These are phyloP conservation scores for Stygiomarasmius scandens DNA, from an alignment of 1,284 basidiomycete genomes.

Conservation along the genomic window DNA sequence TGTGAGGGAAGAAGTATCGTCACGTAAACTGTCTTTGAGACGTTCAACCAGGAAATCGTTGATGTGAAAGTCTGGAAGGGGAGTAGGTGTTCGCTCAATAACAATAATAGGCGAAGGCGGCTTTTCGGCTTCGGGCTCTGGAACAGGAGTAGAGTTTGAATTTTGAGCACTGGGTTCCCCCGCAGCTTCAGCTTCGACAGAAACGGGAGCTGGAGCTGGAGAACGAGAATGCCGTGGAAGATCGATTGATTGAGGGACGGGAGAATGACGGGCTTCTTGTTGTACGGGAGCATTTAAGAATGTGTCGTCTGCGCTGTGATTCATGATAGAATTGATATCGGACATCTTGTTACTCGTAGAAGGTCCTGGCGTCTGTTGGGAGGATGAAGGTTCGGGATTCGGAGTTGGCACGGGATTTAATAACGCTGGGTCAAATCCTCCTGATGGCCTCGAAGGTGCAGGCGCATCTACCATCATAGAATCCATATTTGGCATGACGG, in stretches of 20 bases:
- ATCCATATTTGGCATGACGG: neutral
- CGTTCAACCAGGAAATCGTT: conserved; percentile 47
- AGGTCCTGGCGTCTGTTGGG: neutral
- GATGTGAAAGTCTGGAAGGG: conserved; percentile 68
- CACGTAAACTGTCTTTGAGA: conserved; percentile 50
- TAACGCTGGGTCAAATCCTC: conserved; percentile 4
- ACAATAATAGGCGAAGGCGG: conserved; percentile 39
- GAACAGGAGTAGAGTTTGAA: neutral
- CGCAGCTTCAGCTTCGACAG: conserved; percentile 1
- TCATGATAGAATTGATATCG: neutral
- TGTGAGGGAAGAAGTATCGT: conserved; percentile 59
- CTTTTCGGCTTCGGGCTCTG: conserved; percentile 1
- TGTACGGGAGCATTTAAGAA: neutral
- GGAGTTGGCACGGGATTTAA: conserved; percentile 5
- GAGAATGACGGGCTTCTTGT: neutral
- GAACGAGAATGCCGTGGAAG: neutral
- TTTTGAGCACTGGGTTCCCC: conserved; percentile 17
- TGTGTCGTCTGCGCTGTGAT: neutral
- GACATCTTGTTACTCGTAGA: neutral
- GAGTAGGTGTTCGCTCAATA: conserved; percentile 60
- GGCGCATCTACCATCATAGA: neutral
- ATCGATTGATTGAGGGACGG: neutral
- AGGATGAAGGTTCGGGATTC: neutral
- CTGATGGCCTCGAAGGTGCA: neutral
- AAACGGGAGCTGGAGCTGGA: conserved; percentile 16